Base-by-base conservation (phyloP, 2,329 filamentous ascomycete species). In the Pseudopithomyces maydicus region DNA sequence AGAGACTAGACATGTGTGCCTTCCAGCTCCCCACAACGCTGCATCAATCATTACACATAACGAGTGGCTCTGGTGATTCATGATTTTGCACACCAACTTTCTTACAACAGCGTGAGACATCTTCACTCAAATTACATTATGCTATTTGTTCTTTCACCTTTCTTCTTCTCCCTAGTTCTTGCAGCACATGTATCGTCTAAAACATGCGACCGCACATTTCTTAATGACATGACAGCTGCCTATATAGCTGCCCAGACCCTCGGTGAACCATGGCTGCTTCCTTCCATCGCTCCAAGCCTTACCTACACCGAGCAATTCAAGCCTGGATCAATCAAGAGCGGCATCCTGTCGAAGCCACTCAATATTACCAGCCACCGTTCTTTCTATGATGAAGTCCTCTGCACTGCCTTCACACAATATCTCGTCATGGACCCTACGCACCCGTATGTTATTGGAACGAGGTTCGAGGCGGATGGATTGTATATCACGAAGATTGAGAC, bases 221-320 rank as follows among this genome's bases (percentile, higher is more conserved):
- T 65, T 23, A 57, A 59, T 8, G 57, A 61, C 51, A 62, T 60
- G 49, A 57, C 63, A 2, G 58, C 61, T 0, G 49, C 61, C 29
- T 65, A 64, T n/a, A 54, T 67, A 20, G 55, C 48, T 1, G 64
- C 64, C 0, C 64, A 67, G 56, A 62, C 52, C 36, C 38, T 56
- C 39, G 64, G 64, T 50, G 53, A 54, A 11, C 57, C 61, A 6
- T 47, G 49, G 8, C 46, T 56, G 3, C 51, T 65, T 6, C 54
- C 54, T 32, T 50, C 56, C 2, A 41, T 65, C 32, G 48, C 54
- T 12, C 36, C 54, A 3, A 63, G 63, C 52, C 42, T 63, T 17
- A 62, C 53, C 23, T 70, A 69, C 58, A 64, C 61, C 2, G 66
- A 70, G 38, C 61, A 70, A 52, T 65, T 64, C 44, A 46, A 55